Evolutionary conservation across 352 stramenopile species (phyloP).

Genomic region (Pythium rishiriense): DNA sequence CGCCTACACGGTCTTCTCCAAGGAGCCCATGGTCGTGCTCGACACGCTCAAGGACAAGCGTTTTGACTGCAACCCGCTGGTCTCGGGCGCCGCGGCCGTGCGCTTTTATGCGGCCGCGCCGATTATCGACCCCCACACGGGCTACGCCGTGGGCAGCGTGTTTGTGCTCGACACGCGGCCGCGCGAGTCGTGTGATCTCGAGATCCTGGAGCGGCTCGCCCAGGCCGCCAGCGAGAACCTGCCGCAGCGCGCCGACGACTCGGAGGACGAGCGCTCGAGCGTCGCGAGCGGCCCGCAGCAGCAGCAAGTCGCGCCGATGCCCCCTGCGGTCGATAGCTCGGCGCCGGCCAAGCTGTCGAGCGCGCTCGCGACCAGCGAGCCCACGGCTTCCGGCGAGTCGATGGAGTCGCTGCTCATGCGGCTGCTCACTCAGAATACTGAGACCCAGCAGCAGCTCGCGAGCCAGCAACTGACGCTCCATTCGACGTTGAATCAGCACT

Average conservation of each 20-base stretch:
- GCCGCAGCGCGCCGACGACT: constrained; percentile 24
- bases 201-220: constrained; percentile 67
- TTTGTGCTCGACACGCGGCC: constrained; percentile 84
- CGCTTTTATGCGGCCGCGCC: constrained; percentile 93
- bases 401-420: constrained; percentile 82
- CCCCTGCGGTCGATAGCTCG: constrained; percentile 2
- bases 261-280: constrained; percentile 4
- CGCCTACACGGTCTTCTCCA: constrained; percentile 57
- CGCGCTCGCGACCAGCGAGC: constrained; percentile 14
- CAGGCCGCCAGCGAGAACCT: constrained; percentile 62
- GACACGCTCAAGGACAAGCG: constrained; percentile 89
- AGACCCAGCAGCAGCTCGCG: constrained; percentile 82
- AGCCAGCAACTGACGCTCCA: constrained; percentile 74
- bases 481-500: constrained; percentile 63
- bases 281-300: constrained; percentile 6
- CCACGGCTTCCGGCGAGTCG: constrained; percentile 27
- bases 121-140: constrained; percentile 59
- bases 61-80: constrained; percentile 89
- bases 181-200: constrained; percentile 66
- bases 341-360: constrained; percentile 18
- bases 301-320: constrained; percentile 38
- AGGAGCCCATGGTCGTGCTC: constrained; percentile 76
- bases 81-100: constrained; percentile 85
- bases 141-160: constrained; percentile 65
- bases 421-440: constrained; percentile 77